Conservation (phyloP, 768 basidiomycete genomes). For the Mycena crocata region DNA sequence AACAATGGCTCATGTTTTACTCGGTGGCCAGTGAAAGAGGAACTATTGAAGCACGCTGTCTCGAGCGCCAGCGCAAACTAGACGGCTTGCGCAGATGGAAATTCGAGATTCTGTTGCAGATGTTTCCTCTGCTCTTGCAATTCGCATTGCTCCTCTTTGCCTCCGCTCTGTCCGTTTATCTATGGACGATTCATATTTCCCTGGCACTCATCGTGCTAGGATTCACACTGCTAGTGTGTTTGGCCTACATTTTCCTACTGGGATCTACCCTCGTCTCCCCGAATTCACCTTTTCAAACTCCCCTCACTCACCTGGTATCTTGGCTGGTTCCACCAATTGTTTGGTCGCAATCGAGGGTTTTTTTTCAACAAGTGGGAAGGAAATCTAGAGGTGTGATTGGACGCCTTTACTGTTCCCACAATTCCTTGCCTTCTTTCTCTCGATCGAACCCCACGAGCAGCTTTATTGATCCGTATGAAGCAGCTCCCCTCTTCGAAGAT, state of each 20-base stretch:
- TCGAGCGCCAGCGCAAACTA: constrained; percentile 4
- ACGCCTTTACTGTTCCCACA: neutral
- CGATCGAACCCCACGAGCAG: neutral
- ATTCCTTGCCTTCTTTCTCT: no score
- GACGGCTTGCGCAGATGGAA: constrained; percentile 14
- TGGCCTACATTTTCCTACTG: neutral
- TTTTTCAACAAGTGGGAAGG: neutral
- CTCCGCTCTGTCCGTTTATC: neutral
- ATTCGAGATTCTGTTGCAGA: neutral
- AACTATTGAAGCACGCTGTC: constrained; percentile 1
- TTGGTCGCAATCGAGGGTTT: neutral
- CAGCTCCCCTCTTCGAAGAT: neutral
- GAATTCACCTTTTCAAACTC: constrained; percentile 10
- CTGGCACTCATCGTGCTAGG: neutral
- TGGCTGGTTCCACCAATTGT: neutral
- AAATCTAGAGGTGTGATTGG: neutral
- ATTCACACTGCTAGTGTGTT: neutral
- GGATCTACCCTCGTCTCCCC: neutral
- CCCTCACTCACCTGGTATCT: neutral
- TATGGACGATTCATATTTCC: neutral
- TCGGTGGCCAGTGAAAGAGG: neutral
- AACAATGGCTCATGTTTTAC: constrained; percentile 15
- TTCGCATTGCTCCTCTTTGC: constrained; percentile 7
- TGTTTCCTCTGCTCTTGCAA: constrained; percentile 9
- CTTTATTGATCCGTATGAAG: neutral